A percentile compares a stretch with the other conserved stretches of the same genome.
Evolutionary conservation across 2,329 filamentous ascomycete species (phyloP).

Genomic region (Grosmannia penicillata): DNA sequence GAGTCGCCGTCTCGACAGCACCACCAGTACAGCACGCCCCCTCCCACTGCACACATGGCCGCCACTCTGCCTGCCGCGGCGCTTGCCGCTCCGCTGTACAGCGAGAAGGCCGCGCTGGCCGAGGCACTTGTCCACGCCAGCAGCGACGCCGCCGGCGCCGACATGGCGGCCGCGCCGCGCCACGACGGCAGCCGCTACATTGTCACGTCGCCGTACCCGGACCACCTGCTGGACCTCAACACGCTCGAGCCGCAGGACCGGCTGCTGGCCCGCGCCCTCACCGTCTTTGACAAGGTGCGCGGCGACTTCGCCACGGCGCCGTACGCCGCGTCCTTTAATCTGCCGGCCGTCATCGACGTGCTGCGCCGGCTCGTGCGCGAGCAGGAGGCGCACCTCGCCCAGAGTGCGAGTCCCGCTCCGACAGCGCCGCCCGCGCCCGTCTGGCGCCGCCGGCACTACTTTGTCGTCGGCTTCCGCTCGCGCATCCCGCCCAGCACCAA

Average conservation of each 20-base stretch:
- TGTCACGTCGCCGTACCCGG: slow-evolving; percentile 59
- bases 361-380: slow-evolving; percentile 35
- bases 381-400: slow-evolving; percentile 21
- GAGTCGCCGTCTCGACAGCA: no score
- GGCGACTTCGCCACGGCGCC: slow-evolving; percentile 62
- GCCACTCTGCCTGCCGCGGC: no score
- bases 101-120: no score
- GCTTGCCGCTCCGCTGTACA: no score
- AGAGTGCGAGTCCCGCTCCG: neutral
- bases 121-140: no score
- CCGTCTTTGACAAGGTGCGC: slow-evolving; percentile 44
- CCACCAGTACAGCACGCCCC: no score
- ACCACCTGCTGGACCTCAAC: slow-evolving; percentile 59
- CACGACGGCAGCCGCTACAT: slow-evolving; percentile 22
- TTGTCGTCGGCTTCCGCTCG: slow-evolving; percentile 74
- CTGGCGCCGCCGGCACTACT: slow-evolving; percentile 56
- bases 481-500: slow-evolving; percentile 53
- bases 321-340: slow-evolving; percentile 68
- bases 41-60: no score
- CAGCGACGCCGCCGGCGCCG: no score
- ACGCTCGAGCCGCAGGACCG: slow-evolving; percentile 50
- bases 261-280: slow-evolving; percentile 58
- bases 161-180: no score
- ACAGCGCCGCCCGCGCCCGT: neutral
- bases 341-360: slow-evolving; percentile 44